Conservation (phyloP, 2,329 filamentous ascomycete species). For the Dactylellina sp. region DNA sequence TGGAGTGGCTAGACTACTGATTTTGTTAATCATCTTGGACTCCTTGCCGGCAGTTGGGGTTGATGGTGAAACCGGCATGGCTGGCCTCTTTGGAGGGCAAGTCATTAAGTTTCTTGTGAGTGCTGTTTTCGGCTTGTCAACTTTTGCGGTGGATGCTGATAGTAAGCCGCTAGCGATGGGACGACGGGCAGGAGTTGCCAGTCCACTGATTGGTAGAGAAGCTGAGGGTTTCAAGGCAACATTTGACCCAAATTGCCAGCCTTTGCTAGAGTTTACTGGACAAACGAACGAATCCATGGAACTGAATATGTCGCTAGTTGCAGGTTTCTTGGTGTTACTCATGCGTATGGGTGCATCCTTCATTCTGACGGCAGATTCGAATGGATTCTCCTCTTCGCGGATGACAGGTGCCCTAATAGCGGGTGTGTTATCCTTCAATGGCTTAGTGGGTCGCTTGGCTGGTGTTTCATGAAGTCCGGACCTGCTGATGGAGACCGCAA, state of each 20-base stretch:
- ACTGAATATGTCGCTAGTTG: conserved; percentile 21
- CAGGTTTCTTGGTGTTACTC: background rate
- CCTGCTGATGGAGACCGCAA: background rate
- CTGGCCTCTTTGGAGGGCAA: conserved; percentile 44
- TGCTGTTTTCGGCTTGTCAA: conserved; percentile 5
- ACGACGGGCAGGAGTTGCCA: conserved; percentile 44
- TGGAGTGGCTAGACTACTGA: conserved; percentile 28
- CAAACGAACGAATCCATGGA: conserved; percentile 42
- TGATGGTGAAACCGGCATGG: conserved; percentile 11
- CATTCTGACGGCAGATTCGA: conserved; percentile 17
- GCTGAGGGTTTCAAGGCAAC: background rate
- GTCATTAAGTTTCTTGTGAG: conserved; percentile 30
- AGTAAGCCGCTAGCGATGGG: conserved; percentile 21
- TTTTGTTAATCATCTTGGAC: background rate
- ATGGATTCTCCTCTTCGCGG: conserved; percentile 15
- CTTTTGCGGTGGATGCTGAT: conserved; percentile 23
- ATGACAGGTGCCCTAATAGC: conserved; percentile 23
- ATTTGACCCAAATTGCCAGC: conserved; percentile 33
- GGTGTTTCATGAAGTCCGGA: conserved; percentile 34
- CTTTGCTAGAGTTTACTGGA: conserved; percentile 36
- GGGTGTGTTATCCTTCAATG: conserved; percentile 29
- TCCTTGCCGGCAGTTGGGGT: conserved; percentile 19
- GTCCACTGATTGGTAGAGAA: background rate
- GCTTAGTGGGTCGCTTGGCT: conserved; percentile 29
- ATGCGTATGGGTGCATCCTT: conserved; percentile 17